phyloP scores from a whole-genome alignment of 106 monocot species.

The Vanilla planifolia region DNA sequence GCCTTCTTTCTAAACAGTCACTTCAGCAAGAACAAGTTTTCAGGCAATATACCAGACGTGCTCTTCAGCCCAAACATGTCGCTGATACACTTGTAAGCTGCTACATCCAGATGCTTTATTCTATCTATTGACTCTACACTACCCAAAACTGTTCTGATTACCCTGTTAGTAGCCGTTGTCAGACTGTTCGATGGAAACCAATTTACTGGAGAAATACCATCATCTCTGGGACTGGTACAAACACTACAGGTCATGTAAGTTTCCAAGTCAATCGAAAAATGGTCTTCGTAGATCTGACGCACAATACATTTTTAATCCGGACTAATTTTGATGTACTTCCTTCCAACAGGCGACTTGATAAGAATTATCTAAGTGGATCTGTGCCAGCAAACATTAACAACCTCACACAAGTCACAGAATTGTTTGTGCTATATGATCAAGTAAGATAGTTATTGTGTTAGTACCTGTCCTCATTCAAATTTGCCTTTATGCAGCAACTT shows the following conservation, averaged over 20 bases:
- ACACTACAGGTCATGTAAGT: slow-evolving; percentile 7
- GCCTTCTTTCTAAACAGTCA: slow-evolving; percentile 33
- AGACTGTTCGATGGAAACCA: slow-evolving; percentile 5
- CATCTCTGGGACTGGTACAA: slow-evolving; percentile 4
- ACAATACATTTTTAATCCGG: too few species aligned
- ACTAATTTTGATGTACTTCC: too few species aligned
- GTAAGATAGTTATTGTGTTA: not conserved
- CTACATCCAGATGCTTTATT: not conserved
- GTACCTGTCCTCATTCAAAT: not conserved
- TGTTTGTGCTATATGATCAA: slow-evolving; percentile 25
- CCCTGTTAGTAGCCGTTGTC: too few species aligned
- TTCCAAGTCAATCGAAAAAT: too few species aligned
- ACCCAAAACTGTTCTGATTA: not conserved
- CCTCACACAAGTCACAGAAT: slow-evolving; percentile 34
- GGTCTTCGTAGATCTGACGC: too few species aligned
- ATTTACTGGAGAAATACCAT: slow-evolving; percentile 9
- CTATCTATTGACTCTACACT: not conserved
- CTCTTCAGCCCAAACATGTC: slow-evolving; percentile 68
- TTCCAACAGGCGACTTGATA: slow-evolving; percentile 48
- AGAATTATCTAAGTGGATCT: slow-evolving; percentile 33
- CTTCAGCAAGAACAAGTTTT: slow-evolving; percentile 75
- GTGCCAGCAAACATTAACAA: slow-evolving; percentile 42
- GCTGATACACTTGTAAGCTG: slow-evolving; percentile 73
- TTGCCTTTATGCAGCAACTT: slow-evolving; percentile 43
- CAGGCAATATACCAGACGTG: slow-evolving; percentile 50